Percentiles rank a stretch among this genome's conserved stretches.
phyloP scores from a whole-genome alignment of 345 rosid species.

The Populus deltoides region DNA sequence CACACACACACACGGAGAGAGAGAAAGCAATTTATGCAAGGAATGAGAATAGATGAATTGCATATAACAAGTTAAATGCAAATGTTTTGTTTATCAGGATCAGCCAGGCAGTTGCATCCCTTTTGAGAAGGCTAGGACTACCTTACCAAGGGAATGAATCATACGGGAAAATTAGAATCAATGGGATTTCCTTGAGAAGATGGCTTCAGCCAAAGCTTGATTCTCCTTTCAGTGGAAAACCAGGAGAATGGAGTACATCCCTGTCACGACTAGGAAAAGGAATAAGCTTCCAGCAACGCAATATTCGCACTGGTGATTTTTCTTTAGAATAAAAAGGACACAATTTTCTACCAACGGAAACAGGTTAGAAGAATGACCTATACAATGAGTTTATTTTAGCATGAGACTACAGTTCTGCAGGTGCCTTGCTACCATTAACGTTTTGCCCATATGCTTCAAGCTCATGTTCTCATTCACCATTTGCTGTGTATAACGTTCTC shows the following conservation, averaged over 20 bases:
- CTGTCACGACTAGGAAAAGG: conserved; percentile 55
- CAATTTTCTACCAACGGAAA: neutral
- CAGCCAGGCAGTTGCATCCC: conserved; percentile 55
- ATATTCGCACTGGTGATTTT: conserved; percentile 62
- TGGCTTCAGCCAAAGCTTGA: conserved; percentile 84
- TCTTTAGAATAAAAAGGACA: conserved; percentile 43
- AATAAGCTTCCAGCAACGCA: conserved; percentile 69
- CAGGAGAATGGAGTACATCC: conserved; percentile 50
- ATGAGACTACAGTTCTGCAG: neutral
- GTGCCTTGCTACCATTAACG: neutral
- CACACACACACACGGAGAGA: too few species aligned
- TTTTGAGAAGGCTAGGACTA: conserved; percentile 70
- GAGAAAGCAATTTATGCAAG: too few species aligned
- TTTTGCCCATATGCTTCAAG: too few species aligned
- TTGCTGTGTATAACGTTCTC: too few species aligned
- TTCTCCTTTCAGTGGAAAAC: conserved; percentile 62
- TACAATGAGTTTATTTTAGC: neutral
- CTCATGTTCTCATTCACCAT: too few species aligned
- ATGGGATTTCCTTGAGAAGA: conserved; percentile 64
- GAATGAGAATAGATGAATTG: neutral
- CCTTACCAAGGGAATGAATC: conserved; percentile 77
- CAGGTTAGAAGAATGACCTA: neutral
- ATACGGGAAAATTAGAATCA: conserved; percentile 62
- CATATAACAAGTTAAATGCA: neutral
- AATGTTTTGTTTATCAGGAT: conserved; percentile 46